phyloP scores from a whole-genome alignment of 129 eudicot genomes.

The Mikania micrantha region DNA sequence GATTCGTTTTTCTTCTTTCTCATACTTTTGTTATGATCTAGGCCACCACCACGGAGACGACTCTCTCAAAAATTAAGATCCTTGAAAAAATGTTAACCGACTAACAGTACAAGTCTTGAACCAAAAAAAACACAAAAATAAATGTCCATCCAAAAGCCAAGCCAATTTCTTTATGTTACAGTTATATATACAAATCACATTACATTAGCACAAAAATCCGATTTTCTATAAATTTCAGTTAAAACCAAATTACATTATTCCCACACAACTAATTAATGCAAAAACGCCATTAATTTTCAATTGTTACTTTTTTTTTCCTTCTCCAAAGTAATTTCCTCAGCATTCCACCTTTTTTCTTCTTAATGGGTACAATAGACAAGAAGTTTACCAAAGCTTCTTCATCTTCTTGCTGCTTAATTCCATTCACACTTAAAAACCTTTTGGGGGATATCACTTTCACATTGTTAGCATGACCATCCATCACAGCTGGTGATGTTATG shows the following conservation, averaged over 20 bases:
- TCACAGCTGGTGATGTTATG: conserved; percentile 16
- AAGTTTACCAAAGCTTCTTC: conserved; percentile 38
- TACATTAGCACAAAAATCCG: conserved; percentile 21
- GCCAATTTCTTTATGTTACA: conserved; percentile 26
- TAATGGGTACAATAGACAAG: conserved; percentile 55
- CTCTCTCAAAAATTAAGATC: too few relatives aligned
- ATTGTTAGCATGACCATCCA: conserved; percentile 19
- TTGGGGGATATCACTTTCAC: conserved; percentile 22
- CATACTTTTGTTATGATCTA: too few relatives aligned
- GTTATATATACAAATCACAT: conserved; percentile 16
- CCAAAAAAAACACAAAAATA: not conserved
- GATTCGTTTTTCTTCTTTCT: too few relatives aligned
- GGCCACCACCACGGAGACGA: too few relatives aligned
- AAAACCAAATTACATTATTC: conserved; percentile 13
- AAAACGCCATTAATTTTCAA: conserved; percentile 16
- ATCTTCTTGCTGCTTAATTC: conserved; percentile 31
- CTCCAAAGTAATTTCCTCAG: conserved; percentile 54
- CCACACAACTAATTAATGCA: conserved; percentile 16
- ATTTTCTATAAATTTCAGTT: conserved; percentile 9
- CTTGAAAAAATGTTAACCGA: too few relatives aligned
- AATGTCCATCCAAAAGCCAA: conserved; percentile 10
- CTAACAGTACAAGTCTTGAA: too few relatives aligned
- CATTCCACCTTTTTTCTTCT: conserved; percentile 43
- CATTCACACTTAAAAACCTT: conserved; percentile 23
- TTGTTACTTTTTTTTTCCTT: conserved; percentile 46